Evolutionary conservation across 495 filamentous ascomycete species (phyloP).

Genomic region (Elaphomyces granulatus): DNA sequence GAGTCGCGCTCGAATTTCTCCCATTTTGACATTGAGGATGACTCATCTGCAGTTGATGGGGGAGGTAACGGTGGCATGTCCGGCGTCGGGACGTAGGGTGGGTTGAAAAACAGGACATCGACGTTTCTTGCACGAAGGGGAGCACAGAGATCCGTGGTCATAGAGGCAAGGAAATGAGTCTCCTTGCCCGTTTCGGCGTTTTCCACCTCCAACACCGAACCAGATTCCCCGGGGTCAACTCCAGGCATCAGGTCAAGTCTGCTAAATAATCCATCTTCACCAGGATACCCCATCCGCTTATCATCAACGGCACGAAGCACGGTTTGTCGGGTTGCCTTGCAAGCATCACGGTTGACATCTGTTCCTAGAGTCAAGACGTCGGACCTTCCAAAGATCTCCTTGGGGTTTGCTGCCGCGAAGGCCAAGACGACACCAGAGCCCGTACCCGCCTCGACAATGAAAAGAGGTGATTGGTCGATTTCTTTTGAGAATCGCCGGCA

Average conservation of each 20-base stretch:
- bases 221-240: background rate
- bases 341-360: slow-evolving; percentile 75
- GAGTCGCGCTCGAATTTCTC: slow-evolving; percentile 52
- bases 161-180: slow-evolving; percentile 32
- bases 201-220: background rate
- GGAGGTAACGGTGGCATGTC: slow-evolving; percentile 43
- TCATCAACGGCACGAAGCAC: slow-evolving; percentile 37
- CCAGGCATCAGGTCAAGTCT: background rate
- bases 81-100: slow-evolving; percentile 82
- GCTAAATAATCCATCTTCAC: no score
- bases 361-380: slow-evolving; percentile 58
- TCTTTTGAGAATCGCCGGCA: slow-evolving; percentile 33
- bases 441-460: slow-evolving; percentile 75
- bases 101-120: slow-evolving; percentile 90
- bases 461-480: slow-evolving; percentile 21
- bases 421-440: slow-evolving; percentile 85
- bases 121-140: slow-evolving; percentile 41
- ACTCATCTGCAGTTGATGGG: slow-evolving; percentile 11
- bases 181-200: background rate
- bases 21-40: slow-evolving; percentile 13
- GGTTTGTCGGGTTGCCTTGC: slow-evolving; percentile 49
- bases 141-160: slow-evolving; percentile 50
- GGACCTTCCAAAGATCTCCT: slow-evolving; percentile 52
- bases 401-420: slow-evolving; percentile 65
- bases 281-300: slow-evolving; percentile 7